Evolutionary conservation across 2,329 filamentous ascomycete species (phyloP), one percentile per base, ranked within the genome.

Genomic region (Xylaria sp.): DNA sequence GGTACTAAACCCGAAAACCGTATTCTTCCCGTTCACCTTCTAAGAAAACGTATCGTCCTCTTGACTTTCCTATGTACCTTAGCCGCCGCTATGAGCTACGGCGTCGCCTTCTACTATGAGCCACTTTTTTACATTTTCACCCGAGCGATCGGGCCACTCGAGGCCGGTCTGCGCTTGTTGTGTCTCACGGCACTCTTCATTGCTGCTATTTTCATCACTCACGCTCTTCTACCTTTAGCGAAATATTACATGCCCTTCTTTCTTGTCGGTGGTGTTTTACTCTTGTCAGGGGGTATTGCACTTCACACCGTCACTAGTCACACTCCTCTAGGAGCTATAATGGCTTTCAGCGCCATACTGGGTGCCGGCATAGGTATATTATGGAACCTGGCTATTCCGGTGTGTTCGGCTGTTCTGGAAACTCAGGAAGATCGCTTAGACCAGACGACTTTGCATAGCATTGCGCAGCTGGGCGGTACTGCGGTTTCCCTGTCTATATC

Each of bases 41-140:
- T 87, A 0, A 72, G 69, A 1, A 74, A 75, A 23, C 76, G 77
- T 4, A 80, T 79, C 1, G 74, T 81, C 51, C 63, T 85, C 5
- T 73, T 87, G 0, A 76, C 88, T 0, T 84, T 81, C 69, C 72
- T 83, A 33, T 74, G 77, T 20, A 83, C 78, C 10, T 74, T 79
- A 6, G 75, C 75, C 40, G 76, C 75, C 9, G 77, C 74, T 13
- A 76, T 79, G 1, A 74, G 73, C 3, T 71, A 80, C 48, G 82
- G 81, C 59, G 78, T 83, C 49, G 59, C 78, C 0, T 76, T 83
- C 7, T 88, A 86, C 75, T 87, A 83, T 74, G 82, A 86, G 33
- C 85, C 86, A 0, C 74, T 87, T 7, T 86, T 81, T 74, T 87
- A 86, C 76, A 81, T 83, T 63, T 87, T 86, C 72, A 80, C 80